Conservation (phyloP, 345 rosid genomes). For the Barbarea vulgaris region DNA sequence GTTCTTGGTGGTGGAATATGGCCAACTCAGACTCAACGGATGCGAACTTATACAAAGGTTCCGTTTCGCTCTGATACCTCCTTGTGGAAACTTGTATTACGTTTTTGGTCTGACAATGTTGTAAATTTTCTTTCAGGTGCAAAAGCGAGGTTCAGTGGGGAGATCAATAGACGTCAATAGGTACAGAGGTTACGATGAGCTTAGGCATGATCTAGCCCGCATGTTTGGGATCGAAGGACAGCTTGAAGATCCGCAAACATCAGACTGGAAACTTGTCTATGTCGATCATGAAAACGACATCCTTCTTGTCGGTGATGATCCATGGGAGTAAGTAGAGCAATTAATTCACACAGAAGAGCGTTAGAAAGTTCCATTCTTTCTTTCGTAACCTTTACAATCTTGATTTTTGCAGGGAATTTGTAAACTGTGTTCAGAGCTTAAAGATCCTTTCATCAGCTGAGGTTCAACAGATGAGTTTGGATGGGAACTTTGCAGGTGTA, state of each 20-base stretch:
- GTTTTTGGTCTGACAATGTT: neutral
- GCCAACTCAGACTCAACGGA: conserved; percentile 82
- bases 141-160: conserved; percentile 96
- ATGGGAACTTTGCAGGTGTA: conserved; percentile 68
- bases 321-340: conserved; percentile 81
- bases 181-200: conserved; percentile 78
- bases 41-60: conserved; percentile 98
- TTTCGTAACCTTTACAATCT: neutral
- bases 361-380: neutral
- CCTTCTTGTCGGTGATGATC: conserved; percentile 96
- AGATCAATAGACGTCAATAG: conserved; percentile 95
- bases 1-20: conserved; percentile 78
- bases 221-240: conserved; percentile 98
- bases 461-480: conserved; percentile 89
- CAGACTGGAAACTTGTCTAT: conserved; percentile 94
- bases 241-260: conserved; percentile 90
- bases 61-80: conserved; percentile 5
- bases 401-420: conserved; percentile 70
- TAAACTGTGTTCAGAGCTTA: conserved; percentile 79
- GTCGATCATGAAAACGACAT: conserved; percentile 95
- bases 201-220: conserved; percentile 84
- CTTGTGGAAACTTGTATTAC: neutral
- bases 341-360: neutral
- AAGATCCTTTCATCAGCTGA: conserved; percentile 82
- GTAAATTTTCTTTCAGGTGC: conserved; percentile 56